Evolutionary conservation across 2,329 filamentous ascomycete genomes (phyloP), one percentile per base, ranked within the genome.

Genomic region (Colletotrichum neosansevieriae): DNA sequence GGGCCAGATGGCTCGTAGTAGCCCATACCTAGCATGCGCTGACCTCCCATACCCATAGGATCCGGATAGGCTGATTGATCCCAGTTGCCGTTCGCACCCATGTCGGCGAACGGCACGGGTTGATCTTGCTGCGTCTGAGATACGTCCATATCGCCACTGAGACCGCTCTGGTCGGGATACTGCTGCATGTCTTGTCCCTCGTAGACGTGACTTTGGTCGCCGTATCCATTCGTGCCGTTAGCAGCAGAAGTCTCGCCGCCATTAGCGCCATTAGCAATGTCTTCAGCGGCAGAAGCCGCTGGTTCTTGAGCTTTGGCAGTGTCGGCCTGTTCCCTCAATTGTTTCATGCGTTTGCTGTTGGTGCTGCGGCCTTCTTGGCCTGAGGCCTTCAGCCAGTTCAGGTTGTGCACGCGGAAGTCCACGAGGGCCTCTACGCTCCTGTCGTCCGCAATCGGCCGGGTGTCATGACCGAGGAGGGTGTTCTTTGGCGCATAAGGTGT

Each of bases 381-480:
- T 15, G 81, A 79, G 11, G 83, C 86, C 75, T 88, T 88, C 54
- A 98, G 82, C 94, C 94, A 98, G 47, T 86, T 88, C 29, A 97
- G 83, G 76, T 99, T 99, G 60, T 97, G 95, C 45, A 93, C 85
- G 29, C 92, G 90, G 78, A 98, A 98, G 76, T 98, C 94, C 9
- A 98, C 94, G 21, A 98, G 85, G 24, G 90, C 91, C 78, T 98
- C 95, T 6, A 97, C 89, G 74, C 94, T 98, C 69, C 96, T 90
- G 58, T 93, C 91, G 79, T 99, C 96, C 2, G 96, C 95, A 56
- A 98, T 90, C 38, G 92, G 91, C 61, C 90, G 92, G 0, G 96
- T 99, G 73, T 98, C 94, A 74, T 98, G 94, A 0, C 96, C 96
- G 2, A 98, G 86, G 1, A 95, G 84, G 0, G 94, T 97, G 65